Evolutionary conservation across 176 grass and related monocot genomes (phyloP).

Genomic region (Chrysopogon serrulatus): DNA sequence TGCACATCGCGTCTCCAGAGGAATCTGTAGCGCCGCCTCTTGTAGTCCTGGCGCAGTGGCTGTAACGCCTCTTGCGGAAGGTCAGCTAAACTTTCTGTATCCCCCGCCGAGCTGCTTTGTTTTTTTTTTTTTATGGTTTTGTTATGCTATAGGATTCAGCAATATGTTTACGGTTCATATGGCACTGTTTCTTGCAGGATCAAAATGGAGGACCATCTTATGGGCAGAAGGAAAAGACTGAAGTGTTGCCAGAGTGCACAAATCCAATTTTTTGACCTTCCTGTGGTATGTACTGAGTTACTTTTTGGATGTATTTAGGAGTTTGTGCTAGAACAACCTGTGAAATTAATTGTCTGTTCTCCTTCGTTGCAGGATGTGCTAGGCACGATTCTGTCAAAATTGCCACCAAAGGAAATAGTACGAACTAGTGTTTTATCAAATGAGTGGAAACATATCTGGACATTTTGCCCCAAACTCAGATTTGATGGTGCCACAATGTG

Average conservation of each 20-base stretch:
- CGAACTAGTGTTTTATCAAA: not conserved
- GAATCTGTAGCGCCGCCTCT: not conserved
- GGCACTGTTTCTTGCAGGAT: not conserved
- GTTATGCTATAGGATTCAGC: not conserved
- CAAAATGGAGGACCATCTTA: not conserved
- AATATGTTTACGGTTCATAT: not conserved
- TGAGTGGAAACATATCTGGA: not conserved
- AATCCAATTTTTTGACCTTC: not conserved
- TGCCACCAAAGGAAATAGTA: not conserved
- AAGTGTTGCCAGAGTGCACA: not conserved
- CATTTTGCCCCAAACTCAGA: not conserved
- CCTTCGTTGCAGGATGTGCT: not conserved
- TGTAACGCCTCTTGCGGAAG: not conserved
- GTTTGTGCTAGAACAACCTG: not conserved
- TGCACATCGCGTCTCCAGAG: not conserved
- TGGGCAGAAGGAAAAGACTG: not conserved
- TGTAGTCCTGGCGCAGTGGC: not conserved
- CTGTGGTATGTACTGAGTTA: not conserved
- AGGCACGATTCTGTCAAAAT: not conserved
- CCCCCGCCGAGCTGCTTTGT: no score
- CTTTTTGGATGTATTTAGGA: not conserved
- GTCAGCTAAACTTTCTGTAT: not conserved
- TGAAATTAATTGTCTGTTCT: not conserved
- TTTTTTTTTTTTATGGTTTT: not conserved
- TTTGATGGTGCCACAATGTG: not conserved